Evolutionary conservation across 495 filamentous ascomycete genomes (phyloP).

Genomic region (Neohortaea acidophila): DNA sequence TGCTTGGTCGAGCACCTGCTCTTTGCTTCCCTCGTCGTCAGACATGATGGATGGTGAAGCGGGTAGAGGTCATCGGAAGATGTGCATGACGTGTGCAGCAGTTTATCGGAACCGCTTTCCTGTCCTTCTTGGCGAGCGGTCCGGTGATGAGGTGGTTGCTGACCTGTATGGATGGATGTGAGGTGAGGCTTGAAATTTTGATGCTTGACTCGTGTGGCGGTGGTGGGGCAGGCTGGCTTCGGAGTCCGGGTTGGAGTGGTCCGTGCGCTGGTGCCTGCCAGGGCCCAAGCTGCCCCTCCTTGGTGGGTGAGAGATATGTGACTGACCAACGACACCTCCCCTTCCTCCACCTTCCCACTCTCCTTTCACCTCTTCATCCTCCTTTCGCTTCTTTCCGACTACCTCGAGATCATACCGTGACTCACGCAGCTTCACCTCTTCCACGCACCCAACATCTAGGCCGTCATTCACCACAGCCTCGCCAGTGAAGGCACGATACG

Average conservation of each 20-base stretch:
- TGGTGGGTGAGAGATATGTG: too few species aligned
- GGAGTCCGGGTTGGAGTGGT: not conserved
- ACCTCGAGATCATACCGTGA: not conserved
- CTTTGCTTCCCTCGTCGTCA: constrained; percentile 35
- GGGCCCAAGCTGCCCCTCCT: too few species aligned
- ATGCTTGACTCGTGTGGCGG: not conserved
- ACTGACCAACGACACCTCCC: not conserved
- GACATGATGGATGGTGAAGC: not conserved
- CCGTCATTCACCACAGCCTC: not conserved
- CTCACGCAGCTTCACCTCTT: not conserved
- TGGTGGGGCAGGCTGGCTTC: not conserved
- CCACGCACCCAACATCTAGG: not conserved
- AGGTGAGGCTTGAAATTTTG: not conserved
- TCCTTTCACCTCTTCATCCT: too few species aligned
- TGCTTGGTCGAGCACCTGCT: constrained; percentile 72
- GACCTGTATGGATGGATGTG: not conserved
- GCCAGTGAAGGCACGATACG: not conserved
- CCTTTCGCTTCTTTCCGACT: not conserved
- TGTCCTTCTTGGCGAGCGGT: too few species aligned
- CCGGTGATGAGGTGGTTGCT: not conserved
- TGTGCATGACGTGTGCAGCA: not conserved
- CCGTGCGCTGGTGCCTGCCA: too few species aligned
- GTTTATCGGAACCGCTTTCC: too few species aligned
- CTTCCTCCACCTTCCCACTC: not conserved
- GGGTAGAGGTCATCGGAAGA: not conserved